A percentile compares a stretch with the other conserved stretches of the same genome.
Conservation (phyloP, 805 yeast species). For the Myxozyma geophila region DNA sequence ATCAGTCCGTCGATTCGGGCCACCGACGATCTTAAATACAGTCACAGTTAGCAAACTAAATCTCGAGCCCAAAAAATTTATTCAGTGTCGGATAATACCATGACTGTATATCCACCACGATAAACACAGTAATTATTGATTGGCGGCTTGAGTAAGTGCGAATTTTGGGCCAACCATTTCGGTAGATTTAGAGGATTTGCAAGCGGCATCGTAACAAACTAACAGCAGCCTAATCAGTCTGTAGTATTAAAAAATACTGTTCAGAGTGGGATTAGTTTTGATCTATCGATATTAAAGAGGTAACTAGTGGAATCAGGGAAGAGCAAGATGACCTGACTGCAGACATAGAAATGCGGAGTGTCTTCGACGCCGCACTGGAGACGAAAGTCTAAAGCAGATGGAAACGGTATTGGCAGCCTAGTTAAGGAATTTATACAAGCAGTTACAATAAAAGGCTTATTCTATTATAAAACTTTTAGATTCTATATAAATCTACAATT, state of each 20-base stretch:
- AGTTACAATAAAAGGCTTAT: too few species aligned
- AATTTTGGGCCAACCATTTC: slow-evolving; percentile 80
- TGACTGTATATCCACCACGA: slow-evolving; percentile 88
- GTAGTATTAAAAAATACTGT: background rate
- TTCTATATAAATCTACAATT: too few species aligned
- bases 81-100: slow-evolving; percentile 51
- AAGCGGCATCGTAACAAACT: slow-evolving; percentile 49
- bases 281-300: background rate
- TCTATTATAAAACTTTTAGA: too few species aligned
- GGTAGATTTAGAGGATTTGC: slow-evolving; percentile 60
- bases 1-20: slow-evolving; percentile 92
- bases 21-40: slow-evolving; percentile 71
- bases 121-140: slow-evolving; percentile 90
- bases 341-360: too few species aligned
- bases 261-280: background rate
- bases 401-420: too few species aligned
- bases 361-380: too few species aligned
- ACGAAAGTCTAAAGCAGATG: too few species aligned
- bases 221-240: background rate
- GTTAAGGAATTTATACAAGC: too few species aligned
- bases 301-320: too few species aligned
- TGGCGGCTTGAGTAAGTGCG: slow-evolving; percentile 81
- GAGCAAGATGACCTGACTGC: too few species aligned
- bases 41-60: background rate
- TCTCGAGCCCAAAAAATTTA: background rate